Percentiles rank a stretch among this genome's conserved stretches.
These are phyloP conservation scores for Filobasidium floriforme DNA, from an alignment of 768 basidiomycete genomes.

Conservation along the genomic window DNA sequence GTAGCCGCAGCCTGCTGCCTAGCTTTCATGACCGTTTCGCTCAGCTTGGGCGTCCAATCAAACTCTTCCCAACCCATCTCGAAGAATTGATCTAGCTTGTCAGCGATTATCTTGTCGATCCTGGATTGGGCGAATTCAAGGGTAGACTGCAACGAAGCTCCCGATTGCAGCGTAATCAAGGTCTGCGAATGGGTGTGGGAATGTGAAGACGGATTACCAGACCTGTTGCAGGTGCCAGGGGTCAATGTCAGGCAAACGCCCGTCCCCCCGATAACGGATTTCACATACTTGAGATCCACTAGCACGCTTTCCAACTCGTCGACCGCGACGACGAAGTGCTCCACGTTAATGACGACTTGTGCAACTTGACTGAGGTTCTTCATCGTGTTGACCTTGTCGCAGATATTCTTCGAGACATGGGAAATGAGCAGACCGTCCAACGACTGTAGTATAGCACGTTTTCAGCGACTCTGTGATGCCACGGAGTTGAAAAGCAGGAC, in stretches of 20 bases:
- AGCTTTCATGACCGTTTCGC: neutral
- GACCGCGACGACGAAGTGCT: conserved; percentile 81
- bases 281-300: conserved; percentile 63
- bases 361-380: conserved; percentile 81
- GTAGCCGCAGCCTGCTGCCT: neutral
- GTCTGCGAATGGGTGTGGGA: conserved; percentile 3
- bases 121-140: conserved; percentile 63
- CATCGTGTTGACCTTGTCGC: conserved; percentile 63
- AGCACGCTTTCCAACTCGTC: conserved; percentile 75
- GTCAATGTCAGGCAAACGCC: neutral
- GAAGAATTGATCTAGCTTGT: conserved; percentile 92
- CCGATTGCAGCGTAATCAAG: conserved; percentile 60
- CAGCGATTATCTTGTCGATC: conserved; percentile 72
- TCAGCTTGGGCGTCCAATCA: conserved; percentile 63
- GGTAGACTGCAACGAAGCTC: conserved; percentile 60
- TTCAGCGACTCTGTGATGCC: neutral
- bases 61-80: conserved; percentile 75
- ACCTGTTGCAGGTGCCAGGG: neutral
- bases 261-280: neutral
- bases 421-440: conserved; percentile 69
- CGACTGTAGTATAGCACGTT: conserved; percentile 51
- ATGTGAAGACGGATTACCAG: conserved; percentile 1
- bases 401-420: conserved; percentile 65
- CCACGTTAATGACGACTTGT: conserved; percentile 84
- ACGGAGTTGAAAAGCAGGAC: conserved; percentile 1